A percentile compares a stretch with the other conserved stretches of the same genome.
Conservation (phyloP, 1,139 yeast genomes). For the Groenewaldozyma auringiensis region DNA sequence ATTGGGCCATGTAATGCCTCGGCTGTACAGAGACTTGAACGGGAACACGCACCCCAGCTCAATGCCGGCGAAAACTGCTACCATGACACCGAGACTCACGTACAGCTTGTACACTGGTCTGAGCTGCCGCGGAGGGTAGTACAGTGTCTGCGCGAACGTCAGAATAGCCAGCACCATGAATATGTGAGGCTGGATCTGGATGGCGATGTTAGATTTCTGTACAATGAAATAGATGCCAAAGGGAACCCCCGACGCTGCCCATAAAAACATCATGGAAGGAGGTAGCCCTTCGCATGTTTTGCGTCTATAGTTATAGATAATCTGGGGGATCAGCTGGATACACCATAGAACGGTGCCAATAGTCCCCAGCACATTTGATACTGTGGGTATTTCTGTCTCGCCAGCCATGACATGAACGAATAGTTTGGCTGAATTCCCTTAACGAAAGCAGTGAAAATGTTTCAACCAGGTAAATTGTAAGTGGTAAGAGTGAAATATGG, state of each 20-base stretch:
- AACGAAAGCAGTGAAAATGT: neutral
- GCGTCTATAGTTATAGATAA: conserved; percentile 58
- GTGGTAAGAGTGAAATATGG: neutral
- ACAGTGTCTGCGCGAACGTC: conserved; percentile 65
- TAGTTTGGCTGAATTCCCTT: neutral
- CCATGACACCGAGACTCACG: conserved; percentile 21
- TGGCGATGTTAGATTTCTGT: conserved; percentile 63
- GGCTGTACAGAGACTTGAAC: conserved; percentile 51
- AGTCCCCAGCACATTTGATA: conserved; percentile 78
- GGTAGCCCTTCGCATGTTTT: conserved; percentile 84
- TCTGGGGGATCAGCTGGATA: conserved; percentile 80
- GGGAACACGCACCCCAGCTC: conserved; percentile 70
- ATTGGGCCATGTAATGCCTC: conserved; percentile 64
- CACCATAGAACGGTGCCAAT: conserved; percentile 90
- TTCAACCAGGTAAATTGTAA: neutral
- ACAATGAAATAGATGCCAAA: conserved; percentile 74
- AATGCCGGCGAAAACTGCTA: conserved; percentile 46
- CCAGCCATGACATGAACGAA: conserved; percentile 9
- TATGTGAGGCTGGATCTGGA: conserved; percentile 79
- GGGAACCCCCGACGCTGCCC: conserved; percentile 81
- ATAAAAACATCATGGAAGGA: conserved; percentile 71
- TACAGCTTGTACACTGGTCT: conserved; percentile 17
- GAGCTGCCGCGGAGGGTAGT: conserved; percentile 59
- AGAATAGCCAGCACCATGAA: conserved; percentile 65
- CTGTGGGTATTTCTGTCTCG: conserved; percentile 24